These are phyloP conservation scores for Ambrosiella cleistominuta DNA, from an alignment of 2,329 filamentous ascomycete genomes.

Conservation along the genomic window DNA sequence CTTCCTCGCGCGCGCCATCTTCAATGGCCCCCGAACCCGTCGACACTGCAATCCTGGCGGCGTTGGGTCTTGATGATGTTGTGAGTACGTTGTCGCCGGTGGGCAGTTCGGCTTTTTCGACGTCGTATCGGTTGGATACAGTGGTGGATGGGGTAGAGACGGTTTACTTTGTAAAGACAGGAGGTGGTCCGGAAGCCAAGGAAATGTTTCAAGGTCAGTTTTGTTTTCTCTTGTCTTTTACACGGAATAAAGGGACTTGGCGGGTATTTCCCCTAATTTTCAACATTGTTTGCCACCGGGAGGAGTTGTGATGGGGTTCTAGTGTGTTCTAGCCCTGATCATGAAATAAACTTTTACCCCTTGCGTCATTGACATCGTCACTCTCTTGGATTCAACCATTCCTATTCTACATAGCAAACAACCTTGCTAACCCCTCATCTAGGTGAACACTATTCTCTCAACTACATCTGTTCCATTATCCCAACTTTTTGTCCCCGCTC, in stretches of 20 bases:
- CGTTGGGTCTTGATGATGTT: conserved; percentile 39
- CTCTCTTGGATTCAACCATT: too few species aligned
- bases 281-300: too few species aligned
- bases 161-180: conserved; percentile 58
- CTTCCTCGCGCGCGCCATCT: too few species aligned
- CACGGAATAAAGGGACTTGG: neutral
- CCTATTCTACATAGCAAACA: neutral
- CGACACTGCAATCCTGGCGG: conserved; percentile 43
- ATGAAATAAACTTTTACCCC: too few species aligned
- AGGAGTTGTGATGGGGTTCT: too few species aligned
- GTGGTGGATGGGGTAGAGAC: conserved; percentile 30
- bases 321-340: too few species aligned
- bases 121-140: conserved; percentile 41
- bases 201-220: conserved; percentile 50
- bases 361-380: too few species aligned
- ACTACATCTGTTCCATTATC: conserved; percentile 56
- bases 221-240: neutral
- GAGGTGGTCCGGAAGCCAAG: conserved; percentile 37
- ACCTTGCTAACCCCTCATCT: conserved; percentile 6
- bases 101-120: conserved; percentile 51
- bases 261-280: too few species aligned
- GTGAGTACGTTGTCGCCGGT: conserved; percentile 38
- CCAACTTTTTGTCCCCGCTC: conserved; percentile 61
- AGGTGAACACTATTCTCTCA: conserved; percentile 72
- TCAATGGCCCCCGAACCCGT: conserved; percentile 20